Base-by-base conservation (phyloP, 257 asterid genomes). In the Solanum megistacrolobum region DNA sequence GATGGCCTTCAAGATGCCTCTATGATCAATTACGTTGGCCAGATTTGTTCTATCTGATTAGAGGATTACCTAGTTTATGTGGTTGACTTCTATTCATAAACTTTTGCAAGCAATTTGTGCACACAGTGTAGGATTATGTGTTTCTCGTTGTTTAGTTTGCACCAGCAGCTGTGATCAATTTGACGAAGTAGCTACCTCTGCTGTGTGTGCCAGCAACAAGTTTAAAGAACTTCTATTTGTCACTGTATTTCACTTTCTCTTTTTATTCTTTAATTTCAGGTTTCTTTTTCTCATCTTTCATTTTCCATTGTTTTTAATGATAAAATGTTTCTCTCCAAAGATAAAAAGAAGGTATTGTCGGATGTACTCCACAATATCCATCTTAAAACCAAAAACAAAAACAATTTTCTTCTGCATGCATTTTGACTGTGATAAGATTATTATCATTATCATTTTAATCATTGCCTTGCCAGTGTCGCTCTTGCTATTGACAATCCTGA, bases 401-500 rank as follows among this genome's bases (percentile, higher is more conserved):
- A 4, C 36, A 43, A 2, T 46, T 71, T 86, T 72, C 52, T 72
- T 86, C 46, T 86, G 84, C 73, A 34, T 87, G 36, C 82, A 83
- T 74, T 73, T 29, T 85, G 35, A 85, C 7, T 7, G 18, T 34
- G 66, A 34, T 74, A 25, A 32, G 55, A 52, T 18, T 85, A 39
- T 85, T 32, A 60, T 83, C 83, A 36, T 76, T 36, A 74, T 35
- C 5, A 82, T 76, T 87, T 82, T 89, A 88, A 60, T 91, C 79
- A 27, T 73, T 91, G 66, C 78, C 69, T 87, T 86, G 89, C 89
- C 96, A 96, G 99, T 89, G 93, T 93, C 87, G 99, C 98, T 65
- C 93, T 96, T 87, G 95, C 93, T 86, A 93, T 94, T 90, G 99
- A 96, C 91, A 94, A 91, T 93, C 96, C 94, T 85, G 94, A 86